Evolutionary conservation across 108 stramenopile species (phyloP), one percentile per base, ranked within the genome.

Genomic region (Skeletonema marinoi): DNA sequence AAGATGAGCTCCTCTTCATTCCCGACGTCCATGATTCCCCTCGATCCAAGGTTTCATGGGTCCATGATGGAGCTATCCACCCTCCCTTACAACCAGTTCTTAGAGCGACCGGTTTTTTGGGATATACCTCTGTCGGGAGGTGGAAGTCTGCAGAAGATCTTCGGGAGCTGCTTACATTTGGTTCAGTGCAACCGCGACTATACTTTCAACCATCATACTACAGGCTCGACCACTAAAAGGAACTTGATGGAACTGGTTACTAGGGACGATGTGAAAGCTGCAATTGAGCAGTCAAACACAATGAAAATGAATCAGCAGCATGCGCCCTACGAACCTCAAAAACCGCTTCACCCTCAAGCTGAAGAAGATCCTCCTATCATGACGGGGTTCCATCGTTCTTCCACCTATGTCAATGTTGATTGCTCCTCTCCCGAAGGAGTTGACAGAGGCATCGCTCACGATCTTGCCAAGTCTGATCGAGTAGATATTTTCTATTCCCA

Each of bases 151-250:
- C 66, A 71, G 51, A 39, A 39, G 10, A 54, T 80, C 1, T 71
- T 80, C n/a, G 78, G 78, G 13, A 66, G 62, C 51, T 80, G 78
- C 17, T 54, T 80, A 21, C 73, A 73, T 14, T 41, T 80, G 21
- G 78, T 80, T 19, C 78, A 73, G 48, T 80, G 78, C 41, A 51
- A 35, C 38, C 32, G n/a, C 60, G 78, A 25, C 33, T 25, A 29
- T 41, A 80, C 6, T 21, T 72, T 9, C 48, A 68, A 9, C 17
- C 54, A 56, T 25, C 25, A 21, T 25, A 3, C 21, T 11, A 25
- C 19, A 1, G 25, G 8, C 54, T 29, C 54, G 5, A 8, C 54
- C 7, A 25, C 54, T 10, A 21, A 21, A 10, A 56, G 54, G 25
- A 56, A 25, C 2, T 25, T 56, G 54, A 56, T 56, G 54, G 54